Percentiles rank a stretch among this genome's conserved stretches.
phyloP scores from a whole-genome alignment of 176 grass and related monocot genomes.

The Microstegium vimineum region DNA sequence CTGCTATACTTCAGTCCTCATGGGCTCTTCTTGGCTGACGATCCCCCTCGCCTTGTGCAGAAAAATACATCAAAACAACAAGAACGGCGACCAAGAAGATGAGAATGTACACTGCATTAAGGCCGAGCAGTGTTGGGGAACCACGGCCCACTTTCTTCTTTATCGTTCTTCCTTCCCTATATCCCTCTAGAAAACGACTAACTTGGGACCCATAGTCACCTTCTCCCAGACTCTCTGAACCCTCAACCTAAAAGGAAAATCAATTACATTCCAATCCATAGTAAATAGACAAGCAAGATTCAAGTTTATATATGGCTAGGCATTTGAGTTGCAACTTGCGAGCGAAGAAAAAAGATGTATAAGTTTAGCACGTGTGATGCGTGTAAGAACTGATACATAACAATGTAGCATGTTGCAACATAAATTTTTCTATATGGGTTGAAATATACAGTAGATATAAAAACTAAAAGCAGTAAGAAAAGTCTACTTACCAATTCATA shows the following conservation, averaged over 20 bases:
- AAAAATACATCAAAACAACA: constrained; percentile 49
- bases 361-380: neutral
- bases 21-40: constrained; percentile 30
- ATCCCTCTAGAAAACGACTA: constrained; percentile 70
- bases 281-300: constrained; percentile 5
- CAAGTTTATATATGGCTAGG: neutral
- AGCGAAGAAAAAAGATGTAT: neutral
- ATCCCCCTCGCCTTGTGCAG: constrained; percentile 46
- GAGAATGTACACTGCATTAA: constrained; percentile 55
- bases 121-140: constrained; percentile 35
- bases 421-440: neutral
- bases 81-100: constrained; percentile 45
- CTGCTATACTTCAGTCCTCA: constrained; percentile 23
- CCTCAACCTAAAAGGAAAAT: constrained; percentile 55
- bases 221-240: constrained; percentile 56
- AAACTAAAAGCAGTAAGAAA: neutral
- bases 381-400: neutral
- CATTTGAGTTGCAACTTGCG: neutral
- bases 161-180: constrained; percentile 63
- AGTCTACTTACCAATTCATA: constrained; percentile 76
- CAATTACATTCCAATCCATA: neutral
- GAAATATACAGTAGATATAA: neutral
- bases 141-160: constrained; percentile 49
- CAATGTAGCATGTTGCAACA: neutral
- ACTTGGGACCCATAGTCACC: constrained; percentile 73